Evolutionary conservation across 2,329 filamentous ascomycete genomes (phyloP), one percentile per base, ranked within the genome.

Genomic region (Colletotrichum ledebouriae): DNA sequence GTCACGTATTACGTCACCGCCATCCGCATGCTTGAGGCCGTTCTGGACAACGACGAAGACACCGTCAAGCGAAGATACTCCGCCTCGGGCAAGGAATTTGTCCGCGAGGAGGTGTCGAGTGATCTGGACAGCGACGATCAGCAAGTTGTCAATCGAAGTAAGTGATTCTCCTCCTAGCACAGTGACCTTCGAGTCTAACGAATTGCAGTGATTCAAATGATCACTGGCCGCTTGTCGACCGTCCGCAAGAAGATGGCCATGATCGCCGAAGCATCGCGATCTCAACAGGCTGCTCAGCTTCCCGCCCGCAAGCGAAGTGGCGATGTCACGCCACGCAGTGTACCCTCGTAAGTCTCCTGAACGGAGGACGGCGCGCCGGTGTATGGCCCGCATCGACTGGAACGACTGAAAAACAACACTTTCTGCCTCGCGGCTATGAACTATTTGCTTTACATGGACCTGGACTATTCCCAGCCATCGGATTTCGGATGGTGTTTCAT

Each of bases 1-100:
- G 94, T 98, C 76, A 90, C 97, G 29, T 94, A 94, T 17, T 99
- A 99, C 76, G 87, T 93, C 61, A 98, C 96, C 0, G 94, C 96
- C 0, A 94, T 98, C 72, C 89, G 93, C 71, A 96, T 99, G 92
- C 86, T 98, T 13, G 95, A 99, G 80, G 96, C 95, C 15, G 93
- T 99, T 3, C 82, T 99, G 65, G 96, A 99, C 73, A 91, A 87
- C 53, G 94, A 97, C 68, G 94, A 89, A 29, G 87, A 88, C 42
- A 70, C 81, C 0, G 76, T 79, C 17, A 81, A 80, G 72, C 77
- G 80, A 11, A 76, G 77, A 25, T 71, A 77, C 15, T 76, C 78
- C 64, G 72, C 77, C 63, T 78, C 81, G 55, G 78, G 82, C 46
- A 81, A 80, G 73, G 79, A 83, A 68, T 72, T 77, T 73, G 77